phyloP scores from a whole-genome alignment of 768 basidiomycete genomes.

The Lentinus tigrinus region DNA sequence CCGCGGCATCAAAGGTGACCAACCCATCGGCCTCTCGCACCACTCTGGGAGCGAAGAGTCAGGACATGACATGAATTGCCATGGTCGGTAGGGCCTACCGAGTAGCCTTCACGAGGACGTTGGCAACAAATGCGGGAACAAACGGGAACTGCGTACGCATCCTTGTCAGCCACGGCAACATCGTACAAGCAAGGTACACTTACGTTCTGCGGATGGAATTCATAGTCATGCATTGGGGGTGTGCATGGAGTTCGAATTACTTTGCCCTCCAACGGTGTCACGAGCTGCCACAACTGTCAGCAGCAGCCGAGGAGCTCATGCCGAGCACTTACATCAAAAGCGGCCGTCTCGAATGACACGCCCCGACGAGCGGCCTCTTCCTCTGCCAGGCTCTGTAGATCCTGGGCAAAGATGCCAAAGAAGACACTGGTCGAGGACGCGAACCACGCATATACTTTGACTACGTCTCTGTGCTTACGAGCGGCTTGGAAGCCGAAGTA shows the following conservation, averaged over 20 bases:
- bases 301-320: no score
- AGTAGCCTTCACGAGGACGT: no score
- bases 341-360: neutral
- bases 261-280: neutral
- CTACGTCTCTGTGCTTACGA: no score
- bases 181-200: neutral
- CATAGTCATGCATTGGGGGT: constrained; percentile 22
- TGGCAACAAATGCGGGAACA: no score
- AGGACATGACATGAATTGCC: no score
- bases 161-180: neutral
- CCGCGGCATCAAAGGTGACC: constrained; percentile 4
- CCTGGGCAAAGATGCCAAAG: neutral
- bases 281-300: neutral
- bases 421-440: neutral
- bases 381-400: neutral
- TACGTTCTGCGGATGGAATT: constrained; percentile 18
- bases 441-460: neutral
- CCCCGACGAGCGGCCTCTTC: neutral
- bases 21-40: neutral
- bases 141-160: no score
- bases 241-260: constrained; percentile 14
- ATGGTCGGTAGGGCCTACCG: no score
- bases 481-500: no score
- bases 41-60: neutral
- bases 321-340: neutral